phyloP scores from a whole-genome alignment of 805 yeast species.

The Cyberlindnera japonica region DNA sequence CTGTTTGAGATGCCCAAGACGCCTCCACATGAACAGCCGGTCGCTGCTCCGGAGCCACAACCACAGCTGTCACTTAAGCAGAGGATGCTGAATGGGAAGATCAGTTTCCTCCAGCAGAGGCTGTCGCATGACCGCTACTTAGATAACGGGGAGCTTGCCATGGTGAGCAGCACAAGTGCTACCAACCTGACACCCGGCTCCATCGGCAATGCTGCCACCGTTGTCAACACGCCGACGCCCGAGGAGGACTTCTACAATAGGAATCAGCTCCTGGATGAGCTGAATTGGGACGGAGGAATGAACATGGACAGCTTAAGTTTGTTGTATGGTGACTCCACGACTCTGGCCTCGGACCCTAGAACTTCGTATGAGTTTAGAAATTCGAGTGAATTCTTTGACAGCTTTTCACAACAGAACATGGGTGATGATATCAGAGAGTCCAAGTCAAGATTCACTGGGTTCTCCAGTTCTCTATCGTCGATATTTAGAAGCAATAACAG shows the following conservation, averaged over 20 bases:
- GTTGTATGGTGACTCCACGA: constrained; percentile 20
- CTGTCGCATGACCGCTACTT: constrained; percentile 1
- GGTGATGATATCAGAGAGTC: constrained; percentile 7
- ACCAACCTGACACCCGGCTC: constrained; percentile 3
- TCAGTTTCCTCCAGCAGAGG: constrained; percentile 5
- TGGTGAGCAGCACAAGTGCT: not conserved
- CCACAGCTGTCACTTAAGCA: constrained; percentile 7
- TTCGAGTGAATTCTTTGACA: constrained; percentile 42
- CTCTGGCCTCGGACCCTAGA: constrained; percentile 24
- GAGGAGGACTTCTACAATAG: constrained; percentile 15
- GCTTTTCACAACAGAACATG: constrained; percentile 22
- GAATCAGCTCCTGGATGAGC: constrained; percentile 16
- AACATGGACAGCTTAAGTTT: constrained; percentile 11
- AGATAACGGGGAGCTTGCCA: not conserved
- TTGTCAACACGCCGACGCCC: constrained; percentile 15
- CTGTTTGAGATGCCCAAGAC: not conserved
- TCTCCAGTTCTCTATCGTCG: constrained; percentile 23
- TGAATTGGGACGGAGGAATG: constrained; percentile 12
- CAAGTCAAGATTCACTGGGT: constrained; percentile 16
- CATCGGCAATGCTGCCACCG: constrained; percentile 8
- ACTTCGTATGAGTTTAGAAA: constrained; percentile 36
- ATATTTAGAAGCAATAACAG: constrained; percentile 24
- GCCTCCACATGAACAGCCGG: not conserved
- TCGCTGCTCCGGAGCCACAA: not conserved
- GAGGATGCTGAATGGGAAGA: constrained; percentile 6